phyloP scores from a whole-genome alignment of 495 filamentous ascomycete species.

The Talaromyces stipitatus region DNA sequence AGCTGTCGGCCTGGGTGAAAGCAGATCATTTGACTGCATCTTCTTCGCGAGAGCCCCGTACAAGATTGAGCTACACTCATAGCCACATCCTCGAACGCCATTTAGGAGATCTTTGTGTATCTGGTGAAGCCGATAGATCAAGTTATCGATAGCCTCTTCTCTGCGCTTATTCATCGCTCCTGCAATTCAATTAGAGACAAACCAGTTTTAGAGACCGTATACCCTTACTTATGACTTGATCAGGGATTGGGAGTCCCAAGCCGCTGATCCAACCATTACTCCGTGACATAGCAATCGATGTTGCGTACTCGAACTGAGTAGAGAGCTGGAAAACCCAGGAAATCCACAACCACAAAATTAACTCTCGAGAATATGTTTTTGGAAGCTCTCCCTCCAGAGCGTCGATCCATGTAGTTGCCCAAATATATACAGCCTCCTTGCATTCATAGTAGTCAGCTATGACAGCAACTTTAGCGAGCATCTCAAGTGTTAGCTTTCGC shows the following conservation, averaged over 20 bases:
- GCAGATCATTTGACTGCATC: conserved; percentile 15
- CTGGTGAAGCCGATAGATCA: conserved; percentile 11
- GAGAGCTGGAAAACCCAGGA: conserved; percentile 24
- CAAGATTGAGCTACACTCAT: conserved; percentile 24
- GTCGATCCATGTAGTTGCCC: conserved; percentile 37
- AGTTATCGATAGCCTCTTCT: conserved; percentile 11
- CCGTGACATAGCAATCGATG: conserved; percentile 16
- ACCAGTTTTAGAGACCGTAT: too few relatives aligned
- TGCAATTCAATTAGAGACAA: conserved; percentile 10
- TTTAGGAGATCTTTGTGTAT: conserved; percentile 12
- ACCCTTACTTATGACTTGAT: conserved; percentile 18
- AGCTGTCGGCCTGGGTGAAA: conserved; percentile 14
- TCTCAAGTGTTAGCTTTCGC: conserved; percentile 26
- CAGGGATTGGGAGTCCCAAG: conserved; percentile 22
- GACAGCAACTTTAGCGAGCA: conserved; percentile 40
- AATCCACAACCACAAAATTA: conserved; percentile 31
- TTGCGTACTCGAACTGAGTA: conserved; percentile 13
- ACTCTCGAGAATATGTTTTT: conserved; percentile 15
- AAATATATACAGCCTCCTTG: conserved; percentile 31
- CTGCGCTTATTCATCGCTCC: conserved; percentile 14
- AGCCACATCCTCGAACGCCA: conserved; percentile 13
- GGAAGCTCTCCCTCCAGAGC: conserved; percentile 14
- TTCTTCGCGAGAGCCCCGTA: conserved; percentile 20
- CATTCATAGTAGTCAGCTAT: conserved; percentile 46
- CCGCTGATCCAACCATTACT: conserved; percentile 13